Evolutionary conservation across 331 rosid species (phyloP).

Genomic region (Prunus yedoensis): DNA sequence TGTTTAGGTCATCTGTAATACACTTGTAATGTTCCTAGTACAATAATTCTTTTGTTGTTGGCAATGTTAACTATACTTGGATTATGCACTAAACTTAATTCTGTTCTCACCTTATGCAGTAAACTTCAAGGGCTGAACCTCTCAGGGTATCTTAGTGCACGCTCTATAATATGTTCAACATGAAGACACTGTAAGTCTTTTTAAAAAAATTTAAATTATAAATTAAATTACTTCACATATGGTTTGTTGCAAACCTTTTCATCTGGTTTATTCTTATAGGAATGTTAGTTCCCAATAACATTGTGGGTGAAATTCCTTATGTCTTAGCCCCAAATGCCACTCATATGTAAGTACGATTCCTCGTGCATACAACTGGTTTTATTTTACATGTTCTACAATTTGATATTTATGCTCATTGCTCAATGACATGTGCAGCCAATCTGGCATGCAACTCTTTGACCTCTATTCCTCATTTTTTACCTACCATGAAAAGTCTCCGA

Average conservation of each 20-base stretch:
- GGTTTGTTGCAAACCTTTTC: not conserved
- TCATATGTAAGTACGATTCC: constrained; percentile 52
- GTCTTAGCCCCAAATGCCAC: constrained; percentile 73
- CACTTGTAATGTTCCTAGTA: too few species aligned
- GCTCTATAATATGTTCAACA: constrained; percentile 53
- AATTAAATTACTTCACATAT: too few species aligned
- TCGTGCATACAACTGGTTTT: not conserved
- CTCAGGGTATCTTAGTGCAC: constrained; percentile 62
- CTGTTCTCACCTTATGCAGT: constrained; percentile 36
- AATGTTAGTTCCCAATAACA: constrained; percentile 72
- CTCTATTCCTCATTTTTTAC: too few species aligned
- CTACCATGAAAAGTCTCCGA: too few species aligned
- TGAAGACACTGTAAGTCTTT: constrained; percentile 64
- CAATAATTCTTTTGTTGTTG: too few species aligned
- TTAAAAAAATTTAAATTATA: too few species aligned
- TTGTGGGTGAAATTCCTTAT: constrained; percentile 63
- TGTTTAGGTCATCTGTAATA: constrained; percentile 74
- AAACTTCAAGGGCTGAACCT: constrained; percentile 73
- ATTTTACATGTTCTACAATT: too few species aligned
- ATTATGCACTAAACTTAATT: not conserved
- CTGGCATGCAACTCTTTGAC: too few species aligned
- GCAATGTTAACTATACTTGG: not conserved
- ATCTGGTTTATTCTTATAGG: constrained; percentile 43
- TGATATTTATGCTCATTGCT: too few species aligned
- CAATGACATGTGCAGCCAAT: too few species aligned